Evolutionary conservation across 2,329 filamentous ascomycete genomes (phyloP).

Genomic region (Sclerotinia glacialis): DNA sequence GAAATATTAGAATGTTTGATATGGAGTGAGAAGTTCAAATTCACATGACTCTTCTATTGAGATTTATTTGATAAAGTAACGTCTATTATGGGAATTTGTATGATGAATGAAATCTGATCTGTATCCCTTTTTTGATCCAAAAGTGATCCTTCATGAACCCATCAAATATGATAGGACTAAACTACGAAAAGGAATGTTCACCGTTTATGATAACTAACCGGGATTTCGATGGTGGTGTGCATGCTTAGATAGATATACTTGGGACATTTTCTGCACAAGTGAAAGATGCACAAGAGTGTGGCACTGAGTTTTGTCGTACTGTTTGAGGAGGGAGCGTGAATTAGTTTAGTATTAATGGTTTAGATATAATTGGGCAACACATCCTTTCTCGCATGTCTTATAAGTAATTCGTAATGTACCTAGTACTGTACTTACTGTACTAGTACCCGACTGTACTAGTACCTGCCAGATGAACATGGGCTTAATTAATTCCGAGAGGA

Average conservation of each 20-base stretch:
- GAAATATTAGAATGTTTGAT: background rate
- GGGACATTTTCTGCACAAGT: slow-evolving; percentile 6
- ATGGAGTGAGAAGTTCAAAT: background rate
- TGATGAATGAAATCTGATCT: background rate
- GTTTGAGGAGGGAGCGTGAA: slow-evolving; percentile 15
- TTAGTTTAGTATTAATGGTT: background rate
- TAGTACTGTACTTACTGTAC: too few relatives aligned
- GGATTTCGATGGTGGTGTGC: slow-evolving; percentile 11
- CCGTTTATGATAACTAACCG: slow-evolving; percentile 10
- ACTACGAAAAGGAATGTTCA: slow-evolving; percentile 13
- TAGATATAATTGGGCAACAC: background rate
- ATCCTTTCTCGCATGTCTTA: background rate
- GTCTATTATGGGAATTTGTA: background rate
- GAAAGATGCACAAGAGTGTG: slow-evolving; percentile 11
- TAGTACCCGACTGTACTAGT: too few relatives aligned
- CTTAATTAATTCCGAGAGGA: slow-evolving; percentile 18
- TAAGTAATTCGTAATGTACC: slow-evolving; percentile 3
- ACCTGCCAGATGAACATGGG: slow-evolving; percentile 19
- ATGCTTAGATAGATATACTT: slow-evolving; percentile 5
- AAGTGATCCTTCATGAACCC: background rate
- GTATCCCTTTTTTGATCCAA: background rate
- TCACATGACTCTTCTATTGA: background rate
- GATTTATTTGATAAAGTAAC: background rate
- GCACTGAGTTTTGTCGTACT: slow-evolving; percentile 2
- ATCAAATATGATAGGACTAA: background rate